These are phyloP conservation scores for Tremella mesenterica DNA, from an alignment of 768 basidiomycete genomes.

Conservation along the genomic window DNA sequence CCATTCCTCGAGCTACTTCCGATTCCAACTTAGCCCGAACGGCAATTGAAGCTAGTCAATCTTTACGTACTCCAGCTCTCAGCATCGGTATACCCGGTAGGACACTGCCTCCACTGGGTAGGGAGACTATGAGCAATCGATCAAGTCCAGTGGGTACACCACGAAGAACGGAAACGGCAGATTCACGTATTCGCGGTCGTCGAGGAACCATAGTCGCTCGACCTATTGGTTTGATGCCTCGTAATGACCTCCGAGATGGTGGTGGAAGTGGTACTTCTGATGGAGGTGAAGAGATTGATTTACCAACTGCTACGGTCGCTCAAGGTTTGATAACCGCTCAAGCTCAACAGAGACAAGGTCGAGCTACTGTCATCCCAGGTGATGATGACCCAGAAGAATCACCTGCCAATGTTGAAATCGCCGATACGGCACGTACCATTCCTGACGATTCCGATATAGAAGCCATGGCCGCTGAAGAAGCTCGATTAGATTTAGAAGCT, in stretches of 20 bases:
- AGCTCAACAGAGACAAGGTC: conserved; percentile 16
- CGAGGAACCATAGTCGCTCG: conserved; percentile 39
- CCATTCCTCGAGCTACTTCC: conserved; percentile 26
- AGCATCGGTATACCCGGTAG: conserved; percentile 18
- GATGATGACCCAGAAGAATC: conserved; percentile 11
- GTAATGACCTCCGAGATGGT: conserved; percentile 16
- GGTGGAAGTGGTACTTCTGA: conserved; percentile 38
- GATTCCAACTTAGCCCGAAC: conserved; percentile 20
- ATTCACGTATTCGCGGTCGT: conserved; percentile 15
- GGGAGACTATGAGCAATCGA: conserved; percentile 33
- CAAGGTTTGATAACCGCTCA: conserved; percentile 18
- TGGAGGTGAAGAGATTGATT: conserved; percentile 35
- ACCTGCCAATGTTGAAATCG: conserved; percentile 20
- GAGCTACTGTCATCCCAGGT: conserved; percentile 14
- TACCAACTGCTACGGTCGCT: conserved; percentile 26
- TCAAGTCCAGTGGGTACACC: conserved; percentile 43
- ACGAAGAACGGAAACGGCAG: conserved; percentile 13
- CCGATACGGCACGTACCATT: conserved; percentile 12
- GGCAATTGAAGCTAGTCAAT: conserved; percentile 1
- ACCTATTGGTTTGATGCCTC: conserved; percentile 20
- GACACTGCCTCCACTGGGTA: conserved; percentile 22
- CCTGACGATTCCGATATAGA: conserved; percentile 73
- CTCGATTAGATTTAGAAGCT: conserved; percentile 32
- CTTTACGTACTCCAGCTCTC: conserved; percentile 16
- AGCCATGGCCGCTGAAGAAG: conserved; percentile 52